phyloP scores from a whole-genome alignment of 192 early-diverging fungal species.

The Cladochytrium replicatum region DNA sequence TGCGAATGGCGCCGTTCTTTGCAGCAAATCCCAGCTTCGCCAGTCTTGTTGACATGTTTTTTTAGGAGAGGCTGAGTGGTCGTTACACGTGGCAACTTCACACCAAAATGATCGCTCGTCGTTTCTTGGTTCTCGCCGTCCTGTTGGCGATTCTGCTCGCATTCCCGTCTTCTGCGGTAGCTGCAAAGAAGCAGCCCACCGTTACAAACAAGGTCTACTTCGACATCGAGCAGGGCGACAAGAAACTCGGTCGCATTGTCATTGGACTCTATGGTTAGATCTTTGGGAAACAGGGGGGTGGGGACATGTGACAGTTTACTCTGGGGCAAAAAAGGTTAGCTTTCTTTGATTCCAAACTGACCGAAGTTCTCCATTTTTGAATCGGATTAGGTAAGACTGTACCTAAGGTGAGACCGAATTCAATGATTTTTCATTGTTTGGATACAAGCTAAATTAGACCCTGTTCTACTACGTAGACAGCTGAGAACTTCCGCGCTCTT shows the following conservation, averaged over 20 bases:
- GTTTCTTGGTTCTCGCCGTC: slow-evolving; percentile 15
- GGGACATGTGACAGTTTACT: no score
- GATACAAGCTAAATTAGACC: no score
- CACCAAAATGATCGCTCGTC: slow-evolving; percentile 7
- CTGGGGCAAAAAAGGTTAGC: no score
- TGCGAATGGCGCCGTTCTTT: no score
- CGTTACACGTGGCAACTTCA: no score
- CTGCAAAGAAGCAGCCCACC: slow-evolving; percentile 38
- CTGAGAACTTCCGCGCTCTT: slow-evolving; percentile 91
- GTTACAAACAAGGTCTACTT: slow-evolving; percentile 45
- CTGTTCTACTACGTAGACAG: slow-evolving; percentile 22
- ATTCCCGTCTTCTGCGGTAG: no score
- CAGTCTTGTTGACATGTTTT: no score
- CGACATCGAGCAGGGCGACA: slow-evolving; percentile 36
- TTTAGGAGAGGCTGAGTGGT: no score
- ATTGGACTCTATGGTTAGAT: slow-evolving; percentile 45
- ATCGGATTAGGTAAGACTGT: slow-evolving; percentile 70
- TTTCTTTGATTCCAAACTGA: slow-evolving; percentile 35
- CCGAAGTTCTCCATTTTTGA: slow-evolving; percentile 75
- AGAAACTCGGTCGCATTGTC: slow-evolving; percentile 33
- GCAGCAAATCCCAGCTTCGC: no score
- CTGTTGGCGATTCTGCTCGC: slow-evolving; percentile 17
- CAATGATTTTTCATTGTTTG: no score
- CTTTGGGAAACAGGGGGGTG: no score
- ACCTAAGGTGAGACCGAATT: slow-evolving; percentile 59